A percentile compares a stretch with the other conserved stretches of the same genome.
These are phyloP conservation scores for Calycina herbarum DNA, from an alignment of 2,329 filamentous ascomycete species.

Conservation along the genomic window DNA sequence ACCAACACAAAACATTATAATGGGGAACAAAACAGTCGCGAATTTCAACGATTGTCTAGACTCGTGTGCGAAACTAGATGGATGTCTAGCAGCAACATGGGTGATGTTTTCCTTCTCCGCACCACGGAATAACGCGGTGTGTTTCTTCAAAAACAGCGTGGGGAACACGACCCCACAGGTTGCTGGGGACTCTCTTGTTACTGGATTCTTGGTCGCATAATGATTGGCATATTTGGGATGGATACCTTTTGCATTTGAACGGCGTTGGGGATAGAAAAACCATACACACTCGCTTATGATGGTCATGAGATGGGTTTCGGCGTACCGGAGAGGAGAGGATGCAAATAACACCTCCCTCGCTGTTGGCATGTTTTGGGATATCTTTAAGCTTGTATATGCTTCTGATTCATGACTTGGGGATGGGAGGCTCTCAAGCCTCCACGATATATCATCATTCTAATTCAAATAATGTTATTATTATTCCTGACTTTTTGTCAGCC, in stretches of 20 bases:
- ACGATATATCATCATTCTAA: neutral
- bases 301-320: neutral
- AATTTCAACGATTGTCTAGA: conserved; percentile 23
- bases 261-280: neutral
- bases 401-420: neutral
- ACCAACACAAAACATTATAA: conserved; percentile 22
- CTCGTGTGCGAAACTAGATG: conserved; percentile 19
- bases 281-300: conserved; percentile 5
- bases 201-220: conserved; percentile 6
- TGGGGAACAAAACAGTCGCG: conserved; percentile 18
- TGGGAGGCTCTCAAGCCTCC: neutral
- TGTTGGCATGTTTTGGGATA: neutral
- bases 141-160: conserved; percentile 26
- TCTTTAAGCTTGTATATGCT: neutral
- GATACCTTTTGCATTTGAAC: neutral
- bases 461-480: neutral
- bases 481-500: neutral
- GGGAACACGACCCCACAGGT: neutral
- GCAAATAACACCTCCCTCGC: neutral
- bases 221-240: neutral
- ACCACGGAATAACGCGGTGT: conserved; percentile 24
- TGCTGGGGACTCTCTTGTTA: conserved; percentile 6
- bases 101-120: conserved; percentile 24
- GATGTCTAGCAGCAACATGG: conserved; percentile 29
- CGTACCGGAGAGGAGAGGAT: neutral